Evolutionary conservation across 75 land plant genomes (phyloP).

Genomic region (Pinus tabuliformis): DNA sequence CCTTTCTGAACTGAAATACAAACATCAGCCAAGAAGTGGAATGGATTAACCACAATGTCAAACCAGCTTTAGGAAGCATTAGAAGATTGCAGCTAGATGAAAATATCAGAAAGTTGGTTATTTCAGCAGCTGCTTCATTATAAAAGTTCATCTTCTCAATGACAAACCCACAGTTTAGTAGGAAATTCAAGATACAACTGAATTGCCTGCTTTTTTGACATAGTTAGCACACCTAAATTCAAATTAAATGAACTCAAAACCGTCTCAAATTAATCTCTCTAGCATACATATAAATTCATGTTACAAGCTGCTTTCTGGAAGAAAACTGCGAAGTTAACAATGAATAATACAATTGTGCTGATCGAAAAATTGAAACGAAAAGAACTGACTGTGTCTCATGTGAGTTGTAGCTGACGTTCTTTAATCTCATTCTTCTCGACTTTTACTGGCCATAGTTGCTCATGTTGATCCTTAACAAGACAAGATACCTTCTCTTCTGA

Average conservation of each 20-base stretch:
- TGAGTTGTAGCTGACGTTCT: background rate
- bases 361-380: conserved; percentile 3
- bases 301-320: conserved; percentile 8
- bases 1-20: too few relatives aligned
- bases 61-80: background rate
- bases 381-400: background rate
- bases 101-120: background rate
- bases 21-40: background rate
- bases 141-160: background rate
- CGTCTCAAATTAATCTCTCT: background rate
- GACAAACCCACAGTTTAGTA: conserved; percentile 1
- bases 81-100: background rate
- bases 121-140: background rate
- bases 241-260: background rate
- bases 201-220: background rate
- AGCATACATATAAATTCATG: conserved; percentile 7
- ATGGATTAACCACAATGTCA: background rate
- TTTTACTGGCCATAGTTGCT: background rate
- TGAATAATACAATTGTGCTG: conserved; percentile 5
- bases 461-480: background rate
- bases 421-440: background rate
- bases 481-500: conserved; percentile 6
- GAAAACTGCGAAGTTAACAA: conserved; percentile 5
- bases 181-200: conserved; percentile 1
- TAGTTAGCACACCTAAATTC: background rate